Evolutionary conservation across 2,329 filamentous ascomycete species (phyloP), one percentile per base, ranked within the genome.

Genomic region (Xylogone sp.): DNA sequence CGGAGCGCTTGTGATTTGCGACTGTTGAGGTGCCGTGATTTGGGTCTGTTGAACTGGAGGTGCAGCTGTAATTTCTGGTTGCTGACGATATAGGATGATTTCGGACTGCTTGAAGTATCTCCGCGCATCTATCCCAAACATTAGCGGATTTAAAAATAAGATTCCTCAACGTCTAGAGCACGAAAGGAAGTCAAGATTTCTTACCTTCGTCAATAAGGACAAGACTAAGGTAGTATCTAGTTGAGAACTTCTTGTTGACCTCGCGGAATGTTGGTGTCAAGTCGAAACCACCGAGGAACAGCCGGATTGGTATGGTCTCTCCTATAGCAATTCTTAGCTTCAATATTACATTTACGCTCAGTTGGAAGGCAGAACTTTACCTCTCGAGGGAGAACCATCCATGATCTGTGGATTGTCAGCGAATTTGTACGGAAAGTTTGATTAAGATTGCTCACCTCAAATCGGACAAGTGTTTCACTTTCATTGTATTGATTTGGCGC

Each of bases 211-310:
- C 92, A 61, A 97, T 97, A 60, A 97, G 79, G 20, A 99, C 94
- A 56, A 99, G 75, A 68, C 92, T 97, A 56, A 99, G 82, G 73
- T 99, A 99, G 74, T 99, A 99, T 65, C 94, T 82, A 34, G 93
- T 97, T 21, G 93, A 97, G 72, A 96, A 99, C 75, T 99, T 99
- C 80, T 99, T 99, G 82, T 99, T 99, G 61, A 99, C 95, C 69
- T 99, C 94, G 56, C 94, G 88, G 82, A 99, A 99, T 12, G 94
- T 99, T 16, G 94, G 94, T 3, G 94, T 99, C 56, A 99, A 74
- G 71, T 99, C 95, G 69, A 99, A 99, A 48, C 94, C 94, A 55
- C 94, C 94, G 9, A 99, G 83, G 82, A 99, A 99, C 50, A 99
- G 79, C 62, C 94, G 83, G 66, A 99, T 99, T 20, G 94, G 94